These are phyloP conservation scores for Arachis monticola DNA, from an alignment of 331 rosid genomes.

Conservation along the genomic window DNA sequence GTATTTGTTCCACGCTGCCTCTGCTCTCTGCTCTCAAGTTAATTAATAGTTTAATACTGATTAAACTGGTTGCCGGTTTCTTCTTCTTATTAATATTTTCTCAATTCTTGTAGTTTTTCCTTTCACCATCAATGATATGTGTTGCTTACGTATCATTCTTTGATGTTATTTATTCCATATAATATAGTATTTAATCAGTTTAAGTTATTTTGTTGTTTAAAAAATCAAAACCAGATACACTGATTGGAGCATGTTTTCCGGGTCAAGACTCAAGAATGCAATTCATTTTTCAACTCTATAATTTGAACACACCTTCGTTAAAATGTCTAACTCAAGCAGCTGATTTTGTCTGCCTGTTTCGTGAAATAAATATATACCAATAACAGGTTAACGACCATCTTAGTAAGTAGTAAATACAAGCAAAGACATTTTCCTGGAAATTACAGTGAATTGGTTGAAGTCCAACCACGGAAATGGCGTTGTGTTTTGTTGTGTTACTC, in stretches of 20 bases:
- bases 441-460: neutral
- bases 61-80: neutral
- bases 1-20: too few species aligned
- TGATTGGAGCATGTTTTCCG: neutral
- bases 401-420: neutral
- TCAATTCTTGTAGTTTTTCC: neutral
- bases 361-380: conserved; percentile 12
- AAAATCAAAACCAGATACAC: neutral
- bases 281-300: conserved; percentile 3
- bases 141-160: conserved; percentile 3
- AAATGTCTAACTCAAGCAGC: conserved; percentile 25
- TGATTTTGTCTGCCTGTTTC: conserved; percentile 12
- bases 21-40: too few species aligned
- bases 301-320: neutral
- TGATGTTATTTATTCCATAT: neutral
- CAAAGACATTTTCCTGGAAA: conserved; percentile 1
- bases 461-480: neutral
- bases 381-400: neutral
- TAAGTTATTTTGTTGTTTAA: neutral
- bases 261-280: conserved; percentile 3
- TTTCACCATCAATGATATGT: conserved; percentile 8
- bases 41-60: too few species aligned
- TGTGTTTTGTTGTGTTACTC: neutral
- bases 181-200: too few species aligned
- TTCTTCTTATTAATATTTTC: neutral